A percentile compares a stretch with the other conserved stretches of the same genome.
These are phyloP conservation scores for Acer yangbiense DNA, from an alignment of 345 rosid genomes.

Conservation along the genomic window DNA sequence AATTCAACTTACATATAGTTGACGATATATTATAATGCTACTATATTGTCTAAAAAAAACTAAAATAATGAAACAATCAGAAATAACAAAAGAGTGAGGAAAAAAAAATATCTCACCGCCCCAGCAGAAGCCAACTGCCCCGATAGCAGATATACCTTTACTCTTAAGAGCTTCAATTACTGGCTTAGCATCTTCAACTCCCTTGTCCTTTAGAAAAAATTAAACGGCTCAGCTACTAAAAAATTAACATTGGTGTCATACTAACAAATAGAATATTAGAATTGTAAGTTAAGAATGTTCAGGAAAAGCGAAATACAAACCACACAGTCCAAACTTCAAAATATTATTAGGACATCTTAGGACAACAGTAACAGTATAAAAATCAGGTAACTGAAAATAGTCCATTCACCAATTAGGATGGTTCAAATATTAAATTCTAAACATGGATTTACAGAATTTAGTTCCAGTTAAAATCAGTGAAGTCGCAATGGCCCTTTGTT, in stretches of 20 bases:
- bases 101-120: conserved; percentile 49
- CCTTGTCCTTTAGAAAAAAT: conserved; percentile 58
- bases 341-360: background rate
- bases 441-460: background rate
- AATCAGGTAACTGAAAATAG: background rate
- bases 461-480: background rate
- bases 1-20: background rate
- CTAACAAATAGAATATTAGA: background rate
- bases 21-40: background rate
- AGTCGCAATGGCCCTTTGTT: background rate
- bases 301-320: background rate
- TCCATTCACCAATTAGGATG: background rate
- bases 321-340: background rate
- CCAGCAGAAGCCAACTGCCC: conserved; percentile 75
- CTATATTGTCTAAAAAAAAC: background rate
- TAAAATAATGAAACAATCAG: conserved; percentile 2
- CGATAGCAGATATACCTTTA: conserved; percentile 56
- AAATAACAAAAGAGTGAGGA: background rate
- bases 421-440: background rate
- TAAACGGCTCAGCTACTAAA: conserved; percentile 10
- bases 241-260: background rate
- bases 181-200: conserved; percentile 67
- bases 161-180: conserved; percentile 61
- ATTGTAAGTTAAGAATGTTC: too few species aligned
- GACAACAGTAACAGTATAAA: background rate